phyloP scores from a whole-genome alignment of 306 rosid species.

The Geum urbanum region DNA sequence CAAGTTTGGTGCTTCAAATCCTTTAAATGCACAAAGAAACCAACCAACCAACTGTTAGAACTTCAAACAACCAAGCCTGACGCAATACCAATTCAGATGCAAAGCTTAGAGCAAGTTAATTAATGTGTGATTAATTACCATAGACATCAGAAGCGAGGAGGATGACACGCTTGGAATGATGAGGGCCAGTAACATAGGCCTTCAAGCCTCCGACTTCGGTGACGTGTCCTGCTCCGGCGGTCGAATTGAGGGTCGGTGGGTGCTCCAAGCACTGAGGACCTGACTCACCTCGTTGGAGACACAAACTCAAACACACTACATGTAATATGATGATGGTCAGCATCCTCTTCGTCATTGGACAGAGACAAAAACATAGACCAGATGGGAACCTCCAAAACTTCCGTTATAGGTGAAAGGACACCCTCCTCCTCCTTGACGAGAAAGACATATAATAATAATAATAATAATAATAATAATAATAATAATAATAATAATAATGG shows the following conservation, averaged over 20 bases:
- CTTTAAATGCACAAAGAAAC: conserved; percentile 1
- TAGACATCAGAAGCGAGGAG: conserved; percentile 50
- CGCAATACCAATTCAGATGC: too few relatives aligned
- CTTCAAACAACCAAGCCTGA: neutral
- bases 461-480: too few relatives aligned
- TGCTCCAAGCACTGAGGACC: conserved; percentile 62
- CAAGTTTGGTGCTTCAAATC: conserved; percentile 30
- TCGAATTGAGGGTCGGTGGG: conserved; percentile 58
- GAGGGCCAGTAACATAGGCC: conserved; percentile 47
- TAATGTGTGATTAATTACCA: conserved; percentile 27
- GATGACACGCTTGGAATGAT: conserved; percentile 48
- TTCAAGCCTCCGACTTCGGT: conserved; percentile 39
- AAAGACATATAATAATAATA: too few relatives aligned
- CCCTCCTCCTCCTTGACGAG: too few relatives aligned
- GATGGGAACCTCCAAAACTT: too few relatives aligned
- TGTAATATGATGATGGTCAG: neutral
- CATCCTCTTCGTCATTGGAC: too few relatives aligned
- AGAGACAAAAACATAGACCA: too few relatives aligned
- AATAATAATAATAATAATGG: too few relatives aligned
- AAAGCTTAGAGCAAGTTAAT: too few relatives aligned
- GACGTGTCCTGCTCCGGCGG: conserved; percentile 47
- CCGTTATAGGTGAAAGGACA: too few relatives aligned
- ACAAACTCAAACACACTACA: neutral
- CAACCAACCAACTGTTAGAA: neutral
- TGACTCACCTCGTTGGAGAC: conserved; percentile 33